Percentiles rank a stretch among this genome's conserved stretches.
phyloP scores from a whole-genome alignment of 1,139 yeast genomes.

The Protomyces gravidus region DNA sequence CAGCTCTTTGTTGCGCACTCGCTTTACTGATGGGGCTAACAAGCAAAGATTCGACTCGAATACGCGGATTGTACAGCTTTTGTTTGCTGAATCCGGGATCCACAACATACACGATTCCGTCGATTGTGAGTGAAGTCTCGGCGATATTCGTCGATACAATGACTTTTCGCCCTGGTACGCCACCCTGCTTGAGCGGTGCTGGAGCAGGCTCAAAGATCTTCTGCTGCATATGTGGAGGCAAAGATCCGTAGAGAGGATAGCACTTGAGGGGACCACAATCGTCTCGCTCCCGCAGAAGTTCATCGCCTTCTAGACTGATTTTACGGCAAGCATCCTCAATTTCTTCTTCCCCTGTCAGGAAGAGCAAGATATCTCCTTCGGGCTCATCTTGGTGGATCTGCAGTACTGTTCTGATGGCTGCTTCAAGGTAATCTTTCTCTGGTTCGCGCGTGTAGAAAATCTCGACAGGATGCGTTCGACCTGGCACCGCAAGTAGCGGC shows the following conservation, averaged over 20 bases:
- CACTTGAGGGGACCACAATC: slow-evolving; percentile 84
- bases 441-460: slow-evolving; percentile 94
- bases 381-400: slow-evolving; percentile 97
- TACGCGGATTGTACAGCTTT: slow-evolving; percentile 93
- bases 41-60: slow-evolving; percentile 86
- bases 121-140: slow-evolving; percentile 94
- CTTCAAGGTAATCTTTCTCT: slow-evolving; percentile 89
- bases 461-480: slow-evolving; percentile 96
- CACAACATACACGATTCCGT: slow-evolving; percentile 93
- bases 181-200: slow-evolving; percentile 54
- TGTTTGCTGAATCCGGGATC: slow-evolving; percentile 98
- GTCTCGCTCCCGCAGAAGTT: slow-evolving; percentile 69
- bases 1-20: slow-evolving; percentile 96
- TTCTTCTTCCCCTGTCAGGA: slow-evolving; percentile 96
- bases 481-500: slow-evolving; percentile 93
- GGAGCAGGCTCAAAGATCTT: slow-evolving; percentile 90
- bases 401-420: slow-evolving; percentile 88
- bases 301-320: slow-evolving; percentile 81
- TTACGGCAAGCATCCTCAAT: slow-evolving; percentile 95
- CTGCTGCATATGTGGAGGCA: slow-evolving; percentile 94
- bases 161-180: slow-evolving; percentile 88
- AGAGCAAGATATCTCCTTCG: slow-evolving; percentile 82
- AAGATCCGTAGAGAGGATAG: slow-evolving; percentile 90
- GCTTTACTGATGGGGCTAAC: slow-evolving; percentile 97
- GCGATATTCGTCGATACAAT: slow-evolving; percentile 95